Conservation (phyloP, 495 filamentous ascomycete species). For the Schizothecium vesticola region DNA sequence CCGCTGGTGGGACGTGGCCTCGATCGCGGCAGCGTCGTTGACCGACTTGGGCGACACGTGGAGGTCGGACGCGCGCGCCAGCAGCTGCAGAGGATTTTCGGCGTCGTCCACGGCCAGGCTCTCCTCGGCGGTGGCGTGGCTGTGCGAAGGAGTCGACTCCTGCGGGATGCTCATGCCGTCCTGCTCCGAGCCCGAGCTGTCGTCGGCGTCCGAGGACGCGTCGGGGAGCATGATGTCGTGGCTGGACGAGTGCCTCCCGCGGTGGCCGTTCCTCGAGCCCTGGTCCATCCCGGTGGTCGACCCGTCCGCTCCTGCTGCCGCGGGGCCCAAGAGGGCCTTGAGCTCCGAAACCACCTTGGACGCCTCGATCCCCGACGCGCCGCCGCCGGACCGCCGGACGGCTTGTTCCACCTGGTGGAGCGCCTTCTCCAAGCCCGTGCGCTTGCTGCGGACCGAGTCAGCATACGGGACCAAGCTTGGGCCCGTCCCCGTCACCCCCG, state of each 20-base stretch:
- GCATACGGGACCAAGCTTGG: neutral
- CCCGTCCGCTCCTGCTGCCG: conserved; percentile 6
- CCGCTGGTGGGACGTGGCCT: conserved; percentile 22
- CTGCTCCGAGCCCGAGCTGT: conserved; percentile 29
- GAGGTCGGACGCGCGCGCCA: conserved; percentile 65
- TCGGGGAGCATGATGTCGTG: conserved; percentile 24
- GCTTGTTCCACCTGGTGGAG: conserved; percentile 69
- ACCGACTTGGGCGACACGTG: conserved; percentile 47
- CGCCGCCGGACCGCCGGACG: conserved; percentile 54
- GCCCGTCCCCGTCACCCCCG: no score
- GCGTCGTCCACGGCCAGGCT: conserved; percentile 61
- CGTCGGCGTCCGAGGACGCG: conserved; percentile 27
- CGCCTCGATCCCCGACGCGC: conserved; percentile 44
- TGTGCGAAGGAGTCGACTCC: conserved; percentile 27
- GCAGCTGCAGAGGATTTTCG: conserved; percentile 66
- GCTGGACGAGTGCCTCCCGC: conserved; percentile 5
- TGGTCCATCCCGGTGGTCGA: conserved; percentile 9
- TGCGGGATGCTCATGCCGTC: conserved; percentile 27
- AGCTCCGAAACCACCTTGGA: conserved; percentile 52
- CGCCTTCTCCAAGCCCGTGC: conserved; percentile 66
- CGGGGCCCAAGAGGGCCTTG: conserved; percentile 46
- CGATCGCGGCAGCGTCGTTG: conserved; percentile 12
- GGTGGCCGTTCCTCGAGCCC: conserved; percentile 2
- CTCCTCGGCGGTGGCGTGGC: conserved; percentile 28
- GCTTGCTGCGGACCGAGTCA: conserved; percentile 49